Percentiles rank a stretch among this genome's conserved stretches.
Evolutionary conservation across 2,329 filamentous ascomycete species (phyloP).

Genomic region (Fusarium citri): DNA sequence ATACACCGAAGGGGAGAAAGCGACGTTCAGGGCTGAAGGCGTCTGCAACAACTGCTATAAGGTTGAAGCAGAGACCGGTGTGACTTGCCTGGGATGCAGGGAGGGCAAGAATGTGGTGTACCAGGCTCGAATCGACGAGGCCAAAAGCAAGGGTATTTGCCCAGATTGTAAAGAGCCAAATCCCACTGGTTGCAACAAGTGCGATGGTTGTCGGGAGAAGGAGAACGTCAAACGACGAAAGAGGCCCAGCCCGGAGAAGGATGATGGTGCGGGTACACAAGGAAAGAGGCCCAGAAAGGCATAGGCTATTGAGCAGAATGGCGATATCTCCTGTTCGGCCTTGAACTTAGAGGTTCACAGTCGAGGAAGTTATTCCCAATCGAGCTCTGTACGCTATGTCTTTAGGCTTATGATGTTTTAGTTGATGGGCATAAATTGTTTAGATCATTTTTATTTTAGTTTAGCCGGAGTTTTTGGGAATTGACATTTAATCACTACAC

Average conservation of each 20-base stretch:
- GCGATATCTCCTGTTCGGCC: background rate
- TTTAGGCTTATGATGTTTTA: background rate
- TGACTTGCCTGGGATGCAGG: background rate
- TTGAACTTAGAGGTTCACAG: background rate
- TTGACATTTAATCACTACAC: background rate
- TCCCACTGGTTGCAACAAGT: background rate
- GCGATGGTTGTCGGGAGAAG: background rate
- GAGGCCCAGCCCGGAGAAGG: background rate
- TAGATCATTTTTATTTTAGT: background rate
- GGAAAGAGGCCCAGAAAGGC: background rate
- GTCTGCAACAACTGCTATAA: background rate
- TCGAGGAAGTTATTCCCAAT: background rate
- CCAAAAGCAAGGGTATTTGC: background rate
- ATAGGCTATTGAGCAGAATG: background rate
- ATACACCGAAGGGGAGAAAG: background rate
- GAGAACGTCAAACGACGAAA: background rate
- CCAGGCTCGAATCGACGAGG: rapidly evolving
- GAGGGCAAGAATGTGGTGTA: rapidly evolving
- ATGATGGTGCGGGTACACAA: no score
- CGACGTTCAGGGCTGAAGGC: background rate
- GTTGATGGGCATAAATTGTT: background rate
- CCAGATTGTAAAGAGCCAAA: background rate
- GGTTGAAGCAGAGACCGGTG: background rate
- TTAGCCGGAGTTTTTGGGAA: background rate
- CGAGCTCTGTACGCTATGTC: background rate